Base-by-base conservation (phyloP, 495 filamentous ascomycete genomes). In the Aspergillus asperescens region DNA sequence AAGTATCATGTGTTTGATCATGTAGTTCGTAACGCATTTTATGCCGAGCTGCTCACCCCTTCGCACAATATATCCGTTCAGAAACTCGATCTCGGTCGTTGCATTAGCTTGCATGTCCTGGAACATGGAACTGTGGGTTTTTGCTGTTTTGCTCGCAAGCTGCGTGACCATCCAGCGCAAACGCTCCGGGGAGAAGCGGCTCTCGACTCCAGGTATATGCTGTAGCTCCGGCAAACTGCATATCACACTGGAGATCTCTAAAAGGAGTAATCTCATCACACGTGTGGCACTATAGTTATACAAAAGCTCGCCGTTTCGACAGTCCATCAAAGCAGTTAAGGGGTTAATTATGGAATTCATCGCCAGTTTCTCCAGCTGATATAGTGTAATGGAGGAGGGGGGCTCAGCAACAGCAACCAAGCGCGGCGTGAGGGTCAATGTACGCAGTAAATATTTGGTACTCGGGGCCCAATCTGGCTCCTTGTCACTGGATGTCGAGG, bases 311-410 rank as follows among this genome's bases (percentile, higher is more conserved):
- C 91, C 88, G 56, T 96, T 96, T 34, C 76, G 72, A 62, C 83
- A 85, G 48, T 84, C 72, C 48, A 88, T 72, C 2, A 94, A 62
- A 4, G 80, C 85, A 0, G 90, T 92, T 4, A 96, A 66, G 0
- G 92, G 89, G 62, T 93, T 89, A 48, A 97, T 82, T 43, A 92
- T 70, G 32, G 81, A 74, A 62, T 94, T 93, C 54, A 91, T 75
- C 10, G 84, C 87, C 1, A 96, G 74, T 62, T 95, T 86, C 48
- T 91, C 85, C 7, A 96, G 74, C 64, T 95, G 85, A 27, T 82
- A 70, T 54, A 75, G 70, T 3, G 76, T 31, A 19, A 79, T 41
- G 24, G 63, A 64, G 7, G 73, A 67, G 5, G 76, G 71, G 5
- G 68, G 62, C 31, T 75, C 75, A 1, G 69, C 73, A 9, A 73